Percentiles rank a stretch among this genome's conserved stretches.
phyloP scores from a whole-genome alignment of 2,329 filamentous ascomycete genomes.

The Chaetoscypha palmicola region DNA sequence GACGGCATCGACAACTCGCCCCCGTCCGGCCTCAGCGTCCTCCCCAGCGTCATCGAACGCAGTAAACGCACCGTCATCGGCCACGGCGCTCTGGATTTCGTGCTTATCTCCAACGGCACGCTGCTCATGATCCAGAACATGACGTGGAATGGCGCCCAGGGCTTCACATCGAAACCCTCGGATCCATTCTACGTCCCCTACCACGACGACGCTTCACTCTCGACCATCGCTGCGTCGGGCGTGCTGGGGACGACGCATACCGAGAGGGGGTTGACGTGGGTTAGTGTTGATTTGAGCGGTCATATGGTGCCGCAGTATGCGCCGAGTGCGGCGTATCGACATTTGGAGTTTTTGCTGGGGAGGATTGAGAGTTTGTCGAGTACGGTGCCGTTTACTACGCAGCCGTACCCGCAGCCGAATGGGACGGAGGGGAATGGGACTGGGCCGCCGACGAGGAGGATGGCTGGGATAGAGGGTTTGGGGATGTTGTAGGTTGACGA shows the following conservation, averaged over 20 bases:
- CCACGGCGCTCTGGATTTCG: conserved; percentile 50
- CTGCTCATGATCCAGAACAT: conserved; percentile 60
- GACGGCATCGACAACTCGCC: conserved; percentile 44
- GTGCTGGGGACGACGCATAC: conserved; percentile 63
- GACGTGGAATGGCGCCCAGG: conserved; percentile 57
- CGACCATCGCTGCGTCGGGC: conserved; percentile 61
- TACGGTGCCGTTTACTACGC: conserved; percentile 33
- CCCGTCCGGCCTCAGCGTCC: conserved; percentile 48
- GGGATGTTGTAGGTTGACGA: not conserved
- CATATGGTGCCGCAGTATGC: conserved; percentile 62
- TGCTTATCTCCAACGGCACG: conserved; percentile 53
- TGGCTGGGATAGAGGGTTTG: not conserved
- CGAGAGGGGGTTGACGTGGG: conserved; percentile 70
- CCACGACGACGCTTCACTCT: conserved; percentile 61
- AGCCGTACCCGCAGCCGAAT: conserved; percentile 13
- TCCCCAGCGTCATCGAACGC: conserved; percentile 66
- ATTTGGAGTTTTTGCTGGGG: conserved; percentile 70
- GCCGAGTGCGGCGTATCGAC: conserved; percentile 60
- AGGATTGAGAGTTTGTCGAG: conserved; percentile 50
- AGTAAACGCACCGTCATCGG: conserved; percentile 68
- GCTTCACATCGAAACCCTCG: conserved; percentile 44
- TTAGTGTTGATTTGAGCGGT: conserved; percentile 55
- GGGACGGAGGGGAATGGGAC: conserved; percentile 9
- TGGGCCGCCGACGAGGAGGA: not conserved
- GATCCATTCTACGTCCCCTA: conserved; percentile 33